phyloP scores from a whole-genome alignment of 2,329 filamentous ascomycete species.

The Aspergillus pseudonomiae region DNA sequence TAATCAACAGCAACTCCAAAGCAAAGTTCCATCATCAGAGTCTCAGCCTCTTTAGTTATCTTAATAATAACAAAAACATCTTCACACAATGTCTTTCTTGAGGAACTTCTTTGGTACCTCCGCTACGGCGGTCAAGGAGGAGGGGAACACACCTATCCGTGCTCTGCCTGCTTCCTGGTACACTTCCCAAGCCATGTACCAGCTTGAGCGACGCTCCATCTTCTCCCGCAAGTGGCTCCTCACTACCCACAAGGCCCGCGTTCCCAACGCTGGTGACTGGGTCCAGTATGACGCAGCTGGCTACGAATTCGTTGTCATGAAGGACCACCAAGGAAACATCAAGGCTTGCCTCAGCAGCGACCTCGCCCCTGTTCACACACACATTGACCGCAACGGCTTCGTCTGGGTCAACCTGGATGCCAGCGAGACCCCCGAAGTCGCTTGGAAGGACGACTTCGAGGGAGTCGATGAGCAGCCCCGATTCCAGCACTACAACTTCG shows the following conservation, averaged over 20 bases:
- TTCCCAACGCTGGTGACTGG: conserved; percentile 59
- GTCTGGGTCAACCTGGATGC: conserved; percentile 62
- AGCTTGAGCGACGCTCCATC: conserved; percentile 60
- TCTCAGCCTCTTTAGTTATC: background rate
- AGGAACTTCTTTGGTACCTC: conserved; percentile 33
- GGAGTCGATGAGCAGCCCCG: conserved; percentile 52
- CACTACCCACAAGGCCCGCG: conserved; percentile 47
- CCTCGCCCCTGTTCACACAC: conserved; percentile 57
- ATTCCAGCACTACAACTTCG: conserved; percentile 57
- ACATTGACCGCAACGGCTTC: conserved; percentile 58
- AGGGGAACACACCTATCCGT: conserved; percentile 32
- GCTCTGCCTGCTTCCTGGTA: conserved; percentile 59
- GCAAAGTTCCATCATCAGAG: background rate
- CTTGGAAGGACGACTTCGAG: conserved; percentile 58
- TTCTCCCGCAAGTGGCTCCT: conserved; percentile 58
- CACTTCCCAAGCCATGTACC: conserved; percentile 48
- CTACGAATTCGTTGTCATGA: conserved; percentile 59
- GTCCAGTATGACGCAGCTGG: conserved; percentile 58
- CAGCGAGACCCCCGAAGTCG: conserved; percentile 47
- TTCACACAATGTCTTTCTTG: conserved; percentile 30
- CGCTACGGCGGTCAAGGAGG: conserved; percentile 12
- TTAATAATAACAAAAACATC: background rate
- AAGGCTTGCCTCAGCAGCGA: conserved; percentile 63
- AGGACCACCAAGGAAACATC: conserved; percentile 55
- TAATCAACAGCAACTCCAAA: background rate